These are phyloP conservation scores for Cutaneotrichosporon sp. DNA, from an alignment of 1,284 basidiomycete genomes.

Conservation along the genomic window DNA sequence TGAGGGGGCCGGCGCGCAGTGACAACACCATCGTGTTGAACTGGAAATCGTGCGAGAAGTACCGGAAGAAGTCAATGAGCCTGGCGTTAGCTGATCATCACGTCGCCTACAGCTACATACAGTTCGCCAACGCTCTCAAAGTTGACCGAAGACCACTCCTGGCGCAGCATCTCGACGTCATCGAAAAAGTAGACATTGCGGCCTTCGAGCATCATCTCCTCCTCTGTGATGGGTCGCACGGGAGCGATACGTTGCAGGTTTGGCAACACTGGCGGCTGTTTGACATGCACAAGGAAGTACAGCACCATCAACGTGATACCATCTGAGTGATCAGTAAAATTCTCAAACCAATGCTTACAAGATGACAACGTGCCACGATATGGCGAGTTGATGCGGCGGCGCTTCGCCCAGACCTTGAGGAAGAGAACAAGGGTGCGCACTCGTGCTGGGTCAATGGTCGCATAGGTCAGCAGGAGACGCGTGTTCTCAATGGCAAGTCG, in stretches of 20 bases:
- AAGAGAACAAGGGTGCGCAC: constrained; percentile 93
- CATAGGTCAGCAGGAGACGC: constrained; percentile 90
- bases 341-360: constrained; percentile 47
- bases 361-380: constrained; percentile 95
- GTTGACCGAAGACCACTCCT: constrained; percentile 91
- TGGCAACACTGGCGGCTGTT: constrained; percentile 86
- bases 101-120: constrained; percentile 51
- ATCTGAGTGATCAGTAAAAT: constrained; percentile 48
- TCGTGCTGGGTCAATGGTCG: constrained; percentile 90
- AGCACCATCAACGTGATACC: constrained; percentile 97
- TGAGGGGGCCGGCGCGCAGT: constrained; percentile 79
- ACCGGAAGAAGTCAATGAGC: constrained; percentile 95
- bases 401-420: constrained; percentile 98
- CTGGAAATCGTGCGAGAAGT: constrained; percentile 87
- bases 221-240: constrained; percentile 73
- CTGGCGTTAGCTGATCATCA: constrained; percentile 47
- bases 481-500: constrained; percentile 95
- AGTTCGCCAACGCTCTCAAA: constrained; percentile 89
- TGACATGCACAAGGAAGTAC: constrained; percentile 95
- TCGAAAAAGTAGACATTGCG: constrained; percentile 95
- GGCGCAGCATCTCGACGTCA: constrained; percentile 80
- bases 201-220: constrained; percentile 80
- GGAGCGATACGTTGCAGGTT: constrained; percentile 86
- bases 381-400: constrained; percentile 96
- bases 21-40: constrained; percentile 90